phyloP scores from a whole-genome alignment of 2,329 filamentous ascomycete species.

The Trichophyton schoenleinii region DNA sequence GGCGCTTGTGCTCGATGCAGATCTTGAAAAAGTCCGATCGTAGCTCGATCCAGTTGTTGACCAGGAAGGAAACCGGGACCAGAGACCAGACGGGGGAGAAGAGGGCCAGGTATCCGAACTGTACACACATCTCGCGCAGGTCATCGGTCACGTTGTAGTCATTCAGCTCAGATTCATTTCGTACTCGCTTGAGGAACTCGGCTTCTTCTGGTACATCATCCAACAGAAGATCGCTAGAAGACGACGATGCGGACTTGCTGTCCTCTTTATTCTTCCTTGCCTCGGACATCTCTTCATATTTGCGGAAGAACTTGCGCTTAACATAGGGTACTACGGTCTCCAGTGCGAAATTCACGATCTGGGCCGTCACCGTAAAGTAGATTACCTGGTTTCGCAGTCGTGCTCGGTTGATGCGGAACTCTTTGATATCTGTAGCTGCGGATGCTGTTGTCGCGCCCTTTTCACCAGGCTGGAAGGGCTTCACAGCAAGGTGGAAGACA shows the following conservation, averaged over 20 bases:
- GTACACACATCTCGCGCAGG: conserved; percentile 85
- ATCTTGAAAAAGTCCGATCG: conserved; percentile 92
- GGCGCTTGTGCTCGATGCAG: conserved; percentile 74
- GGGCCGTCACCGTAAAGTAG: conserved; percentile 67
- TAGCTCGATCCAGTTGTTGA: conserved; percentile 95
- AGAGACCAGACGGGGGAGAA: conserved; percentile 93
- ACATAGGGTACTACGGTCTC: conserved; percentile 76
- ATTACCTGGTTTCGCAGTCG: conserved; percentile 71
- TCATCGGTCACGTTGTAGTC: conserved; percentile 83
- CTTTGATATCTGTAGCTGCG: conserved; percentile 23
- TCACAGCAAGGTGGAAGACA: conserved; percentile 62
- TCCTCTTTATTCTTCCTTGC: conserved; percentile 18
- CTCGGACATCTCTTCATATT: conserved; percentile 64
- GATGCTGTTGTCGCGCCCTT: conserved; percentile 46
- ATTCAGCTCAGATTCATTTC: conserved; percentile 68
- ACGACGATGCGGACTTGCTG: conserved; percentile 15
- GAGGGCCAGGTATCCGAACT: conserved; percentile 76
- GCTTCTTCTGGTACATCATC: conserved; percentile 66
- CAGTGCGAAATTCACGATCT: conserved; percentile 67
- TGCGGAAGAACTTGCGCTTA: conserved; percentile 65
- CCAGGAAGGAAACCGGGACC: conserved; percentile 73
- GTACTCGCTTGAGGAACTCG: conserved; percentile 66
- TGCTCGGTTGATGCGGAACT: conserved; percentile 75
- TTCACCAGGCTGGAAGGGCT: conserved; percentile 61
- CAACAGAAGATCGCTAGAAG: conserved; percentile 29